phyloP scores from a whole-genome alignment of 73 alveolate genomes.

The Tetrahymena borealis region DNA sequence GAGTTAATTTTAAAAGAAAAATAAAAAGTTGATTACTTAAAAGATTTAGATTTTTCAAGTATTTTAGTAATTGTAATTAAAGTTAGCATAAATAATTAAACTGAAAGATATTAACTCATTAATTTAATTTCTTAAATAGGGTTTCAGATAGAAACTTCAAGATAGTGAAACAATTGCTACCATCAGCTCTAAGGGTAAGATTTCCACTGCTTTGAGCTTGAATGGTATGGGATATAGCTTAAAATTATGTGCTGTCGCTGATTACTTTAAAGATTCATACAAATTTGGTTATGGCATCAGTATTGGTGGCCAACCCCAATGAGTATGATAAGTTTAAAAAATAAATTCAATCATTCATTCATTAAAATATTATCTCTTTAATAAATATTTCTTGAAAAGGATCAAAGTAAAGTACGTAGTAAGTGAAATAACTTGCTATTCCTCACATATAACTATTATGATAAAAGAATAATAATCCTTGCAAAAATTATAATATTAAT shows the following conservation, averaged over 20 bases:
- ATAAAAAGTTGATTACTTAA: too few relatives aligned
- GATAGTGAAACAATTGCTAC: constrained; percentile 28
- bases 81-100: too few relatives aligned
- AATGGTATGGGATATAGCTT: constrained; percentile 30
- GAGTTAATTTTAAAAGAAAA: background rate
- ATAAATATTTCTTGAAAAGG: background rate
- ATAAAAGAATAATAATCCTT: background rate
- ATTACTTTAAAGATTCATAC: constrained; percentile 33
- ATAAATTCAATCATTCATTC: background rate
- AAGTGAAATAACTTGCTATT: too few relatives aligned
- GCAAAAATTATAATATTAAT: background rate
- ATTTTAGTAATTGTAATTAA: too few relatives aligned
- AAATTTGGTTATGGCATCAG: constrained; percentile 42
- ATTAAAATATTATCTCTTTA: too few relatives aligned
- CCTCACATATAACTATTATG: background rate
- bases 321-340: background rate
- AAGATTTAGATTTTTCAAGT: too few relatives aligned
- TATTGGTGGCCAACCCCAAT: constrained; percentile 17
- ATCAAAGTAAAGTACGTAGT: background rate
- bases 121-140: background rate
- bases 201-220: constrained; percentile 11
- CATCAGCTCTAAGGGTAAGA: constrained; percentile 23
- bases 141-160: constrained; percentile 28
- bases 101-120: background rate
- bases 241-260: constrained; percentile 47